Conservation (phyloP, 164 flowering plant genomes). For the Magnolia officinalis region DNA sequence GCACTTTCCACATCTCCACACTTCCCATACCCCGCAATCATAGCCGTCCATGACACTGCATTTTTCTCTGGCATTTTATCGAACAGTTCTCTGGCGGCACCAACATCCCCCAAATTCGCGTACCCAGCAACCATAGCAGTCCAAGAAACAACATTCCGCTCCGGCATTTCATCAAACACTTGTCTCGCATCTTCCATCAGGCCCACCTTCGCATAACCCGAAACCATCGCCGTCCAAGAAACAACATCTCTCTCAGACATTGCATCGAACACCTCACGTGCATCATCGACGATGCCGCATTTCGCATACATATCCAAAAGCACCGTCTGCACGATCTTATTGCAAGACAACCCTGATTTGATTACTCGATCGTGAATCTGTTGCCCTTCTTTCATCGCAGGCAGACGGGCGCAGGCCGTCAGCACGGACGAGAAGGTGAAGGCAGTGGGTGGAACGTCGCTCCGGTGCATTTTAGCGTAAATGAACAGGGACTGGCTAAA, state of each 20-base stretch:
- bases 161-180: conserved; percentile 30
- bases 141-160: conserved; percentile 35
- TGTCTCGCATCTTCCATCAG: conserved; percentile 33
- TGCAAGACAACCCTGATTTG: conserved; percentile 19
- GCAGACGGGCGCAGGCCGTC: conserved; percentile 7
- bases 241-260: conserved; percentile 35
- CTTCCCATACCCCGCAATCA: conserved; percentile 54
- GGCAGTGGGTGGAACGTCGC: conserved; percentile 2
- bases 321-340: conserved; percentile 37
- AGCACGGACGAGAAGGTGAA: conserved; percentile 15
- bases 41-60: conserved; percentile 36
- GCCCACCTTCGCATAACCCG: conserved; percentile 32
- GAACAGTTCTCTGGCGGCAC: conserved; percentile 32
- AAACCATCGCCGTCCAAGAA: conserved; percentile 47
- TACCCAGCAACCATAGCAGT: conserved; percentile 54
- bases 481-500: conserved; percentile 5
- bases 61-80: conserved; percentile 38
- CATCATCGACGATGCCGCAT: conserved; percentile 11
- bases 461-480: conserved; percentile 8
- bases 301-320: conserved; percentile 32
- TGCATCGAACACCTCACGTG: conserved; percentile 30
- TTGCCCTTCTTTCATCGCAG: conserved; percentile 7
- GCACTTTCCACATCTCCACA: conserved; percentile 32
- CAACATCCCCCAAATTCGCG: conserved; percentile 32
- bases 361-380: conserved; percentile 4